Conservation (phyloP, 2,329 filamentous ascomycete species). For the Pseudocercospora macadamiae region DNA sequence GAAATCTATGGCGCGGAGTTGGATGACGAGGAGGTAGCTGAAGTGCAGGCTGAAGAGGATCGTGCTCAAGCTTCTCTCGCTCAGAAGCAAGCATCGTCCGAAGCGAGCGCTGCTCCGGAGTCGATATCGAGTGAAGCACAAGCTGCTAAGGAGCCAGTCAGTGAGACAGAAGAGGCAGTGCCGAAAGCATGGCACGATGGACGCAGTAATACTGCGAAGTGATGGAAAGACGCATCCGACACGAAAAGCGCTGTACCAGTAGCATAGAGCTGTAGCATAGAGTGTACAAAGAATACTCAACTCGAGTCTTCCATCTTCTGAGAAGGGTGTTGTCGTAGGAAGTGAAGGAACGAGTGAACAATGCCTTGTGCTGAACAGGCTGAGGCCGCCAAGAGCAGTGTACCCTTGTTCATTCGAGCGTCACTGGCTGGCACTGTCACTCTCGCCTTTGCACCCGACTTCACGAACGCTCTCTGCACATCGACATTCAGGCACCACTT, state of each 20-base stretch:
- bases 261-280: conserved; percentile 19
- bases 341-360: too few relatives aligned
- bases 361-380: too few relatives aligned
- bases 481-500: neutral
- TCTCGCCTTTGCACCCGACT: too few relatives aligned
- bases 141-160: conserved; percentile 10
- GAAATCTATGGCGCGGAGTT: conserved; percentile 91
- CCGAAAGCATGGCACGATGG: conserved; percentile 20
- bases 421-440: neutral
- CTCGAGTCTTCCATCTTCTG: neutral
- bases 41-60: conserved; percentile 28
- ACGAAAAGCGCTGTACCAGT: conserved; percentile 8
- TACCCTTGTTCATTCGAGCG: neutral
- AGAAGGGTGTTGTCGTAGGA: neutral
- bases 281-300: conserved; percentile 8
- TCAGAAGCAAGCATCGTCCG: conserved; percentile 13
- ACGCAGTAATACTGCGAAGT: conserved; percentile 3
- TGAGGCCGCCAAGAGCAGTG: too few relatives aligned
- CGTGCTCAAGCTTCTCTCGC: conserved; percentile 15
- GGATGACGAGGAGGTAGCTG: conserved; percentile 69
- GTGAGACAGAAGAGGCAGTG: conserved; percentile 7
- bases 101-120: neutral
- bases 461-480: too few relatives aligned
- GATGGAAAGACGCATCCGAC: too few relatives aligned
- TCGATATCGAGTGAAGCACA: neutral